These are phyloP conservation scores for Hanseniaspora guilliermondii DNA, from an alignment of 805 yeast species.

Conservation along the genomic window DNA sequence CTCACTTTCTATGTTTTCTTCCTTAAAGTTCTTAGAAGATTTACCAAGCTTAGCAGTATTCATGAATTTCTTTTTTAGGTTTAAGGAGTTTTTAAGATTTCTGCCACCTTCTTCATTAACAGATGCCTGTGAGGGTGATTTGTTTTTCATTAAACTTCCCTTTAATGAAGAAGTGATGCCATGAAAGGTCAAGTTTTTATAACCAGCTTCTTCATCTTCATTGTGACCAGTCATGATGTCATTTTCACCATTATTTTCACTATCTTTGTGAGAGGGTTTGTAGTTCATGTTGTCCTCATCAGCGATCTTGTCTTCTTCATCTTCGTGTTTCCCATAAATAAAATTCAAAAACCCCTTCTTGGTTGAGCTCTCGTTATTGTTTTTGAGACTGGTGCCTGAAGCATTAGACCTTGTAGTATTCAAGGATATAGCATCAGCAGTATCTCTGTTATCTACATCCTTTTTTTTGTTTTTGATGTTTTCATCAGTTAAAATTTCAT, in stretches of 20 bases:
- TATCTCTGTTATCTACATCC: not conserved
- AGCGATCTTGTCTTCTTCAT: not conserved
- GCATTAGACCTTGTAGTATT: not conserved
- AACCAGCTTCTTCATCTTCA: conserved; percentile 23
- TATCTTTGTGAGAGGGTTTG: not conserved
- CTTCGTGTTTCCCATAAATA: not conserved
- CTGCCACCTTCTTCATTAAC: not conserved
- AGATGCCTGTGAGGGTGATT: not conserved
- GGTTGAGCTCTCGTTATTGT: not conserved
- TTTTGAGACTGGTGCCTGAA: not conserved
- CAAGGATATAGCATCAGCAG: not conserved
- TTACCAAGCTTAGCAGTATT: not conserved
- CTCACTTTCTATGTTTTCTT: not conserved
- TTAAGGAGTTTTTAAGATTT: not conserved
- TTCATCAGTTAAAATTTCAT: not conserved
- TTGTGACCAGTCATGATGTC: conserved; percentile 6
- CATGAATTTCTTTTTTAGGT: not conserved
- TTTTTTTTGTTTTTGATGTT: not conserved
- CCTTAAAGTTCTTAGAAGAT: not conserved
- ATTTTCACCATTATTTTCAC: not conserved
- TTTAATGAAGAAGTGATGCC: conserved; percentile 24
- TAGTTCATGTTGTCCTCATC: conserved; percentile 12
- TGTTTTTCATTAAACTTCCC: conserved; percentile 1
- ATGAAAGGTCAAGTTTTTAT: conserved; percentile 24
- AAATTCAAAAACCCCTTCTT: not conserved